Evolutionary conservation across 1,284 basidiomycete species (phyloP).

Genomic region (Fomitopsis betulina): DNA sequence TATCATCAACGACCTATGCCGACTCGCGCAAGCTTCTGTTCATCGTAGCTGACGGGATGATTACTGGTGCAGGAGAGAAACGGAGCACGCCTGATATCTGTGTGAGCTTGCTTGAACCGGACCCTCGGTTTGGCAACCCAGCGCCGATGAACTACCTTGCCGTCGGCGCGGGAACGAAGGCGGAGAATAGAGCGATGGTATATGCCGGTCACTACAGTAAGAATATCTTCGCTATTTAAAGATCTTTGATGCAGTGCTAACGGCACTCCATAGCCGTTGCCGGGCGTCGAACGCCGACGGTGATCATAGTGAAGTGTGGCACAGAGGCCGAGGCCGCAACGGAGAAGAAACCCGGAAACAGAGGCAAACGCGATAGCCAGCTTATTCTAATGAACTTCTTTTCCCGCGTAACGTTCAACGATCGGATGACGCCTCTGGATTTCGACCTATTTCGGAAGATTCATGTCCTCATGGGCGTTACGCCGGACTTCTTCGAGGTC

Average conservation of each 20-base stretch:
- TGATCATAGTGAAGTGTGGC: conserved; percentile 97
- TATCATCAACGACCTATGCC: conserved; percentile 87
- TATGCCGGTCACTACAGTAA: conserved; percentile 98
- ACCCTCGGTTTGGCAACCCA: conserved; percentile 94
- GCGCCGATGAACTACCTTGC: conserved; percentile 93
- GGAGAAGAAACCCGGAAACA: conserved; percentile 95
- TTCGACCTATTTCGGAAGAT: conserved; percentile 98
- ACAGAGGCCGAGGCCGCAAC: conserved; percentile 75
- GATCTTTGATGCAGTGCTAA: conserved; percentile 5
- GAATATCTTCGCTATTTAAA: conserved; percentile 27
- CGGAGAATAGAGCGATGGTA: conserved; percentile 94
- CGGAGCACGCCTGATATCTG: conserved; percentile 95
- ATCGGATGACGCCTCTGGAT: conserved; percentile 96
- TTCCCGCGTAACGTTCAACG: conserved; percentile 97
- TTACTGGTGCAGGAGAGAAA: conserved; percentile 95
- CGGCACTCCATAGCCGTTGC: conserved; percentile 49
- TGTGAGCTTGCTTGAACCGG: conserved; percentile 88
- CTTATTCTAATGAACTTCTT: conserved; percentile 99
- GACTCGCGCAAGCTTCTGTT: conserved; percentile 92
- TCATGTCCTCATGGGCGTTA: conserved; percentile 97
- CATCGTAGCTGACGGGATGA: conserved; percentile 98
- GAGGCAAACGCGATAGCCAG: conserved; percentile 98
- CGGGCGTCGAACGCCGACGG: conserved; percentile 90
- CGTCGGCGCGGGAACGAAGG: conserved; percentile 86
- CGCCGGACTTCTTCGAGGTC: conserved; percentile 98